Base-by-base conservation (phyloP, 176 grass and related monocot species). In the Eragrostis curvula region DNA sequence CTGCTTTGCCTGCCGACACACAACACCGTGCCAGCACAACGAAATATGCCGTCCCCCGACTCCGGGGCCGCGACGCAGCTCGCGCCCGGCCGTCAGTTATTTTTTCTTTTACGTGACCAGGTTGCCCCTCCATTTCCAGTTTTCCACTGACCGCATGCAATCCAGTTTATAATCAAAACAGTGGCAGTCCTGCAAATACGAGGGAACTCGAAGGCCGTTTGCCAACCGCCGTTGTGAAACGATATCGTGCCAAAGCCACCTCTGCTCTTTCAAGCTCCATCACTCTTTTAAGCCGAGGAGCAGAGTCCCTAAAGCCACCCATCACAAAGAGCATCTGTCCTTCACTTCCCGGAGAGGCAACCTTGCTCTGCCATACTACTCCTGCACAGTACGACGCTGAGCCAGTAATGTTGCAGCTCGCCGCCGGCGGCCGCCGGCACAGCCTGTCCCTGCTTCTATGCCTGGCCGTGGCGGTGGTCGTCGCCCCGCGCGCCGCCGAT, bases 111-210 rank as follows among this genome's bases (percentile, higher is more conserved):
- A 11, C 13, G 3, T 79, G 47, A 20, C 62, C 61, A 51, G 28
- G 3, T 66, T 66, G 21, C 60, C 76, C 76, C 45, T 79, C 7
- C 0, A 2, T 36, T 21, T 0, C 6, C 5, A 5, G 10, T 21
- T 36, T 21, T 0, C 6, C 5, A 5, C 21, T 21, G 10, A 3
- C 23, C 56, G 7, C 18, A 36, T 36, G 1, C 10, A 9, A 1
- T 49, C 20, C 8, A n/a, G 0, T 8, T 3, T 7, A n/a, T n/a
- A 56, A 24, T 1, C 1, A 21, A 6, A 10, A 32, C 13, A 67
- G 21, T 85, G 86, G 78, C 57, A 83, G 2, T 85, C 62, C 20
- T 46, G 86, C 28, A 82, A 82, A 88, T 82, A 85, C 63, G 7
- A 6, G 32, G n/a, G 6, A 68, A 23, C 21, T 0, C 7, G 46